Conservation (phyloP, 1,284 basidiomycete species). For the Cronartium quercuum region DNA sequence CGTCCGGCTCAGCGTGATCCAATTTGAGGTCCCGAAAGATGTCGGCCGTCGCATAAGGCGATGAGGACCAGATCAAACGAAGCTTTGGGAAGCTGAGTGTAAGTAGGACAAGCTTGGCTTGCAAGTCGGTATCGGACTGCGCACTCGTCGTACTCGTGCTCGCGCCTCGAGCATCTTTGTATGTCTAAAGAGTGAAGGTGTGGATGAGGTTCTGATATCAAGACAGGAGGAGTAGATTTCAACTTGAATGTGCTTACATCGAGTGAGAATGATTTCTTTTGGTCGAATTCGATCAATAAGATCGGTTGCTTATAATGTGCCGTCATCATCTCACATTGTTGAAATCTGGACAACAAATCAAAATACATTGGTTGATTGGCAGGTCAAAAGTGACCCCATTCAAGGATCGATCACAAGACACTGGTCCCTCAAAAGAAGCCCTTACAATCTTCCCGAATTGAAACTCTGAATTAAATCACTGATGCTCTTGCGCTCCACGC, state of each 20-base stretch:
- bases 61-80: constrained; percentile 93
- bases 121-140: constrained; percentile 49
- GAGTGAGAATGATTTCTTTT: constrained; percentile 88
- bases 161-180: constrained; percentile 28
- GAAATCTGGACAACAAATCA: constrained; percentile 55
- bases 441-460: constrained; percentile 70
- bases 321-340: constrained; percentile 95
- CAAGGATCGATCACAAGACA: no score
- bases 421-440: not conserved
- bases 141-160: constrained; percentile 44
- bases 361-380: constrained; percentile 15
- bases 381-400: not conserved
- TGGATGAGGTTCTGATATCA: no score
- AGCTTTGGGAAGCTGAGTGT: constrained; percentile 82
- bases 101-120: constrained; percentile 78
- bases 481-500: constrained; percentile 90
- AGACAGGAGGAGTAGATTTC: not conserved
- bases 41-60: constrained; percentile 81
- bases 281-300: constrained; percentile 95
- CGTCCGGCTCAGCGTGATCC: constrained; percentile 77
- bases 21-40: constrained; percentile 88
- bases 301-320: constrained; percentile 91
- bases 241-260: constrained; percentile 6
- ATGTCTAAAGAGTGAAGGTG: no score
- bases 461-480: constrained; percentile 86